Conservation (phyloP, 2,329 filamentous ascomycete species). For the Beauveria rudraprayagi region DNA sequence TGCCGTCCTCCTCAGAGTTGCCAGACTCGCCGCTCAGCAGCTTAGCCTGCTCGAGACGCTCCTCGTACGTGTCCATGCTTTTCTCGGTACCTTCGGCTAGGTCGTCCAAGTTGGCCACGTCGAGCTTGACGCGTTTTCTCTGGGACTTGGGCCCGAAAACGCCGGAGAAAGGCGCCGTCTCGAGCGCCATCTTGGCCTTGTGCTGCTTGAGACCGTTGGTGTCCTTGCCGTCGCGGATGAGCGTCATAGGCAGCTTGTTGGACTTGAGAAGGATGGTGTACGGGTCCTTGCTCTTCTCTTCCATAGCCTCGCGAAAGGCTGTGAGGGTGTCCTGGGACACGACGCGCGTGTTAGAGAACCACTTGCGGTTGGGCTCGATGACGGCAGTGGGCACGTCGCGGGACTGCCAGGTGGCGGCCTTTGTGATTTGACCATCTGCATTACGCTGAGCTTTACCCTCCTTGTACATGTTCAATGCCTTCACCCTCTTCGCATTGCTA, state of each 20-base stretch:
- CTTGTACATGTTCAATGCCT: slow-evolving; percentile 83
- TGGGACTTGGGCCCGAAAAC: slow-evolving; percentile 93
- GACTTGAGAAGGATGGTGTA: slow-evolving; percentile 93
- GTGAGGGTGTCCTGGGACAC: slow-evolving; percentile 84
- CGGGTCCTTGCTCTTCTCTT: slow-evolving; percentile 80
- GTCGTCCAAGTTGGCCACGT: slow-evolving; percentile 72
- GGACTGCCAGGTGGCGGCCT: slow-evolving; percentile 78
- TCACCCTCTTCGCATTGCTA: slow-evolving; percentile 73
- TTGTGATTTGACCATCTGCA: slow-evolving; percentile 72
- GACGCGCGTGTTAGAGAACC: slow-evolving; percentile 89
- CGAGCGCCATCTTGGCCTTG: slow-evolving; percentile 86
- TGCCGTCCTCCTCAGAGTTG: slow-evolving; percentile 38
- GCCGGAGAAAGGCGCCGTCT: slow-evolving; percentile 75
- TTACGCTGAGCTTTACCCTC: slow-evolving; percentile 79
- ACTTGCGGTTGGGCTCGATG: slow-evolving; percentile 93
- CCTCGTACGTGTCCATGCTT: slow-evolving; percentile 73
- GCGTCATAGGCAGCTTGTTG: slow-evolving; percentile 92
- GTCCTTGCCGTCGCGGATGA: slow-evolving; percentile 73
- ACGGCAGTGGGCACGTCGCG: slow-evolving; percentile 73
- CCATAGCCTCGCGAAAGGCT: slow-evolving; percentile 85
- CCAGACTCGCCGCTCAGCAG: slow-evolving; percentile 64
- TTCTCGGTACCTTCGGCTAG: slow-evolving; percentile 72
- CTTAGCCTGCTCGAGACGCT: slow-evolving; percentile 70
- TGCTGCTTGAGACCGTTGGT: slow-evolving; percentile 85
- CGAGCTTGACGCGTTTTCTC: slow-evolving; percentile 84